phyloP scores from a whole-genome alignment of 2,329 filamentous ascomycete species.

The Aspergillus awamori region DNA sequence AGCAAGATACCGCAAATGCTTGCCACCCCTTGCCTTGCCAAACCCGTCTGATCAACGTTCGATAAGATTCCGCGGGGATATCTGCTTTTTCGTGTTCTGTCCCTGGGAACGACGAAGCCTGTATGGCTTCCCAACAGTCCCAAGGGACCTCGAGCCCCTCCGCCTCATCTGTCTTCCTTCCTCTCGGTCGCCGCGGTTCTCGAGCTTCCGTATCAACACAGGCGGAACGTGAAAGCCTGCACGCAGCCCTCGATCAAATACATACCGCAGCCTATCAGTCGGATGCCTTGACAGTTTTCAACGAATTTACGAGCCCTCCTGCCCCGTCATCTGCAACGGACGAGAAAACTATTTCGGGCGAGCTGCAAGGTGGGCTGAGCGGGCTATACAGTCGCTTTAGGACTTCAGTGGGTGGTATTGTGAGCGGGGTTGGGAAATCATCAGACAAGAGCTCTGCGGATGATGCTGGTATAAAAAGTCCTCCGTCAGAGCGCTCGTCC shows the following conservation, averaged over 20 bases:
- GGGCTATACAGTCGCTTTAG: constrained; percentile 85
- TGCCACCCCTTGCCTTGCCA: constrained; percentile 17
- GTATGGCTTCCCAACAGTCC: constrained; percentile 42
- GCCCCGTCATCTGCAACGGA: constrained; percentile 67
- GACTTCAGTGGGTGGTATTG: constrained; percentile 73
- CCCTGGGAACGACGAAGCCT: constrained; percentile 15
- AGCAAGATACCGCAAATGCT: constrained; percentile 20
- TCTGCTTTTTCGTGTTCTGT: neutral
- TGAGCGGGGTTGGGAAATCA: constrained; percentile 38
- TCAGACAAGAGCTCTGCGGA: constrained; percentile 34
- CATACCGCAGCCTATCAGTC: constrained; percentile 86
- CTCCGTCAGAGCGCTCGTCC: constrained; percentile 31
- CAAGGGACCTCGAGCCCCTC: constrained; percentile 48
- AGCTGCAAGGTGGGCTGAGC: constrained; percentile 82
- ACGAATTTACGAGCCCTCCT: constrained; percentile 73
- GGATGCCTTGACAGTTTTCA: constrained; percentile 85
- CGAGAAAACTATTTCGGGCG: constrained; percentile 69
- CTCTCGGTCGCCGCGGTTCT: constrained; percentile 52
- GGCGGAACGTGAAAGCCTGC: constrained; percentile 72
- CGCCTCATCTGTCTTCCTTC: constrained; percentile 48
- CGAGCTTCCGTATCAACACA: constrained; percentile 55
- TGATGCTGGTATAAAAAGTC: constrained; percentile 28
- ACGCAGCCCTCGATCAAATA: constrained; percentile 80
- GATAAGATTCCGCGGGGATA: constrained; percentile 1
- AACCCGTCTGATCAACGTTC: constrained; percentile 12